Evolutionary conservation across 208 protist species (phyloP).

Genomic region (Leishmania mexicana): DNA sequence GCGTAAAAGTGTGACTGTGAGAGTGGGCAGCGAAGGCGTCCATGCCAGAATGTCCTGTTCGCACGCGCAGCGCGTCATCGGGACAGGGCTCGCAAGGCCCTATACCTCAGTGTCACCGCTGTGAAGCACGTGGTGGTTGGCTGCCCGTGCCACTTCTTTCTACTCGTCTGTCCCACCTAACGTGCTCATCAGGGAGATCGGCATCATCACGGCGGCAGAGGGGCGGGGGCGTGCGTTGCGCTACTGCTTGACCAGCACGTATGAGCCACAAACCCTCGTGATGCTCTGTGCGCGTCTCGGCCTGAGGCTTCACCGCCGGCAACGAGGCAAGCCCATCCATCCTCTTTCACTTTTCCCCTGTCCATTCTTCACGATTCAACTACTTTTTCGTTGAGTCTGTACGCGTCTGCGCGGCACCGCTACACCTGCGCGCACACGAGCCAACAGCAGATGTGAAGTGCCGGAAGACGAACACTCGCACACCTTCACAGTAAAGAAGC

Average conservation of each 20-base stretch:
- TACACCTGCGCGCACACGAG: not conserved
- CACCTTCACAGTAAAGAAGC: not conserved
- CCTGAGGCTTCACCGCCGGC: not conserved
- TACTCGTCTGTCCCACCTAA: not conserved
- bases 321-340: not conserved
- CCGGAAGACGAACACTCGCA: not conserved
- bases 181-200: not conserved
- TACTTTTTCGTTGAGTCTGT: not conserved
- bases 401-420: not conserved
- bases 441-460: not conserved
- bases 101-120: not conserved
- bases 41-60: not conserved
- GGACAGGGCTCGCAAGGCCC: not conserved
- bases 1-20: no score
- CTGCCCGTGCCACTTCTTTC: not conserved
- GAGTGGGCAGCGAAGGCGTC: not conserved
- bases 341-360: not conserved
- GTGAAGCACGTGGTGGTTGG: not conserved
- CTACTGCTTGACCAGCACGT: not conserved
- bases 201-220: not conserved
- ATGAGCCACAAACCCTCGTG: not conserved
- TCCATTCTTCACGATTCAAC: not conserved
- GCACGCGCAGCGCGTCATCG: not conserved
- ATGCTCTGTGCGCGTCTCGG: not conserved
- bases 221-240: not conserved